Evolutionary conservation across 2,329 filamentous ascomycete genomes (phyloP), one percentile per base, ranked within the genome.

Genomic region (Chaetomium strumarium): DNA sequence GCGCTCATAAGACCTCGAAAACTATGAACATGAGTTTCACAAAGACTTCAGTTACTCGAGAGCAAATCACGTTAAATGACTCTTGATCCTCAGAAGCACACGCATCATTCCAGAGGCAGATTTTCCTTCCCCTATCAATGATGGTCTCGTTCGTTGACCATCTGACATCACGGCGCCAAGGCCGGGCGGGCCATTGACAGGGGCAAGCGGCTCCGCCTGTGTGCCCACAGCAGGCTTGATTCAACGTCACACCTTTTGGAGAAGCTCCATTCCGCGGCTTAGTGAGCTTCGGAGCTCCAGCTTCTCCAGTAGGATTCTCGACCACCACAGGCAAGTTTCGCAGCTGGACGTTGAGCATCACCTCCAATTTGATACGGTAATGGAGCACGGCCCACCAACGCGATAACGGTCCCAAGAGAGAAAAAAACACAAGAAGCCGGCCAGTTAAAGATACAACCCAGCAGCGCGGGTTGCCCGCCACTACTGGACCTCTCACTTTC

Each of bases 211-310:
- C 31, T 13, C 8, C 11, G 31, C 10, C n/a, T n/a, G 7, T 14
- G 40, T 16, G 40, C 40, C 34, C 50, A 44, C 50, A 41, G 31
- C 51, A 54, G 52, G 46, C 49, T 58, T 55, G 51, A 56, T 56
- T 53, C 51, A 59, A 56, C 57, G 53, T 59, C 57, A 58, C 57
- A 58, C 51, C 51, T 51, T 20, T 38, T 19, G 45, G 42, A 51
- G 46, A 46, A 51, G 46, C 51, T 55, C 43, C 40, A 39, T 31
- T 14, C 46, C 49, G 17, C 46, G 33, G 30, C 49, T 34, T 34
- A 7, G 24, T 42, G 46, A 53, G 50, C 51, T 46, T 30, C 37
- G 41, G 17, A 45, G 48, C 31, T 50, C 48, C 14, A 51, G 47
- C 42, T 29, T 46, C 49, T 11, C 33, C n/a, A n/a, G n/a, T n/a